A percentile compares a stretch with the other conserved stretches of the same genome.
phyloP scores from a whole-genome alignment of 2,329 filamentous ascomycete genomes.

The Ceratocystis lukuohia region DNA sequence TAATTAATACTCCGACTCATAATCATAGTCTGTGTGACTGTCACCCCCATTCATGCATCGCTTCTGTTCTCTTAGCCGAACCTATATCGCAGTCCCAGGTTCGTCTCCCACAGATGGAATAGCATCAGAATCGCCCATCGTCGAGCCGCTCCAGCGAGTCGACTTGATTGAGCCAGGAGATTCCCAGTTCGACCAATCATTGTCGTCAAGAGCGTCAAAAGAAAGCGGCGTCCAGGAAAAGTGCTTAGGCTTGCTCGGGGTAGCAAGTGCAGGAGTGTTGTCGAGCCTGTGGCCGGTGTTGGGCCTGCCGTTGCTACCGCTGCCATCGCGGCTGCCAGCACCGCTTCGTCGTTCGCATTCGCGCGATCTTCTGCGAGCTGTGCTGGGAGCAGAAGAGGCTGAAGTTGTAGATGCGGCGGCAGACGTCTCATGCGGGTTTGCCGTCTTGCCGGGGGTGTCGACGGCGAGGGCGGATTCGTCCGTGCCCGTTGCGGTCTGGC shows the following conservation, averaged over 20 bases:
- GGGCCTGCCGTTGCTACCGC: not conserved
- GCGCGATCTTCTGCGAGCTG: conserved; percentile 14
- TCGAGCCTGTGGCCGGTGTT: not conserved
- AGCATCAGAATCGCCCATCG: conserved; percentile 32
- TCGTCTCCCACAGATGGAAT: conserved; percentile 38
- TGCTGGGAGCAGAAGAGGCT: conserved; percentile 14
- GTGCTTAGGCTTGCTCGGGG: conserved; percentile 35
- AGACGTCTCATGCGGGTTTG: conserved; percentile 4
- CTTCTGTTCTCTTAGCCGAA: conserved; percentile 11
- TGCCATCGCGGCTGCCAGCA: conserved; percentile 1
- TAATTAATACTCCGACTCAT: not conserved
- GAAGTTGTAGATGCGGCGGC: conserved; percentile 16
- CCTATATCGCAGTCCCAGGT: conserved; percentile 37
- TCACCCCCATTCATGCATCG: not conserved
- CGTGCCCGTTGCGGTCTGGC: not conserved
- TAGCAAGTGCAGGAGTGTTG: conserved; percentile 24
- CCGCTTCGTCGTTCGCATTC: conserved; percentile 19
- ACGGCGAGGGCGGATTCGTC: not conserved
- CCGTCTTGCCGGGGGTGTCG: not conserved
- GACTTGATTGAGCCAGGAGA: conserved; percentile 41
- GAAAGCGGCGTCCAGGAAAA: conserved; percentile 48
- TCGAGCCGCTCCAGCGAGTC: conserved; percentile 51
- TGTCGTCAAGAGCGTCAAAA: conserved; percentile 44
- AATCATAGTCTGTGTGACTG: not conserved
- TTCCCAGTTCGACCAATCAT: conserved; percentile 55